A percentile compares a stretch with the other conserved stretches of the same genome.
Evolutionary conservation across 345 rosid species (phyloP).

Genomic region (Citropsis articulata): DNA sequence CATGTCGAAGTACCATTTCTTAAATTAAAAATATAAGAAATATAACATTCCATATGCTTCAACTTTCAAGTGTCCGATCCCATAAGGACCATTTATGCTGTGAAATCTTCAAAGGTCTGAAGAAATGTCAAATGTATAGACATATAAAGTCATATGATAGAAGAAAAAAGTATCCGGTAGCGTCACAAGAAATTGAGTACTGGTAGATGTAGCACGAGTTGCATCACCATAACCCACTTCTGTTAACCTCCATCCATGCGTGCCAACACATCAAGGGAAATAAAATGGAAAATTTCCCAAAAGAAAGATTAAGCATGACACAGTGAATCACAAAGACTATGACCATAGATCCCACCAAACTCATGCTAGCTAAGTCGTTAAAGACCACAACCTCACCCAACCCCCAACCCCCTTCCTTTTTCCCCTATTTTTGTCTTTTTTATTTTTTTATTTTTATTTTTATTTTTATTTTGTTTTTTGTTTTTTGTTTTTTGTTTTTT

Average conservation of each 20-base stretch:
- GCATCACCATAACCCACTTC: not conserved
- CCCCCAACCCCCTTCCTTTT: not conserved
- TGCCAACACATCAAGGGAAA: not conserved
- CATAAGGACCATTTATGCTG: slow-evolving; percentile 1
- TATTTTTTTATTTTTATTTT: no score
- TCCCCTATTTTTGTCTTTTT: not conserved
- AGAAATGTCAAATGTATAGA: slow-evolving; percentile 10
- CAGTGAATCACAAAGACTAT: not conserved
- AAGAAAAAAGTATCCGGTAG: not conserved
- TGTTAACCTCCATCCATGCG: not conserved
- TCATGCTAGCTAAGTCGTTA: slow-evolving; percentile 18
- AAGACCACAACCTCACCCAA: not conserved
- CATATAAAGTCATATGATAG: not conserved
- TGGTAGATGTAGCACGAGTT: not conserved
- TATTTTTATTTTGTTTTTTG: not conserved
- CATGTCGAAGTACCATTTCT: not conserved
- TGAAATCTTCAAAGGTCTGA: slow-evolving; percentile 7
- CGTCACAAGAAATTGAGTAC: not conserved
- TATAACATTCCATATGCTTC: not conserved
- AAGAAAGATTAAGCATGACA: not conserved
- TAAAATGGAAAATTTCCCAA: not conserved
- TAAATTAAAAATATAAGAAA: not conserved
- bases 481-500: not conserved
- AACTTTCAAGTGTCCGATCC: not conserved
- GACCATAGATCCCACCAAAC: slow-evolving; percentile 1